These are phyloP conservation scores for Nicotiana benthamiana DNA, from an alignment of 257 asterid species.

Conservation along the genomic window DNA sequence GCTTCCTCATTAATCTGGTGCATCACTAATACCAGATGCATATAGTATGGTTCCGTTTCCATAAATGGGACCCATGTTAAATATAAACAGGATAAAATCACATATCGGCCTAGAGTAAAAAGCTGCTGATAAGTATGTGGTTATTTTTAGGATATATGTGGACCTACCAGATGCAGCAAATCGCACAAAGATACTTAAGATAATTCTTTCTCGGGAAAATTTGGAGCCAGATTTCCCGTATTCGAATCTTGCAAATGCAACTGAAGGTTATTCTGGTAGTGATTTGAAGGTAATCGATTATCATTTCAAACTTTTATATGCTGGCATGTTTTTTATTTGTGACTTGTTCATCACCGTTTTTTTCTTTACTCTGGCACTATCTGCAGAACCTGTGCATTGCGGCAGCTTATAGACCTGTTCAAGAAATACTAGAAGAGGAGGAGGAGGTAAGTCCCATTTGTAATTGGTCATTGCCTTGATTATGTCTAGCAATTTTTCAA, in stretches of 20 bases:
- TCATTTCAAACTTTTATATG: not conserved
- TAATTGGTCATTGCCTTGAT: not conserved
- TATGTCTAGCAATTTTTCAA: not conserved
- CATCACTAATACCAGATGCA: not conserved
- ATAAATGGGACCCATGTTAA: not conserved
- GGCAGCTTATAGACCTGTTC: conserved; percentile 93
- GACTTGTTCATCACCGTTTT: not conserved
- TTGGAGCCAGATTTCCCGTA: conserved; percentile 55
- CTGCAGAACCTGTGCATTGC: conserved; percentile 92
- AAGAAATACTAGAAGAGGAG: conserved; percentile 79
- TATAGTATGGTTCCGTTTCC: not conserved
- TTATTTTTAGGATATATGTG: conserved; percentile 66
- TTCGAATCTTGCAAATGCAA: conserved; percentile 81
- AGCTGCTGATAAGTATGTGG: conserved; percentile 12
- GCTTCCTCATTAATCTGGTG: not conserved
- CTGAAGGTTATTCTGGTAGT: conserved; percentile 98
- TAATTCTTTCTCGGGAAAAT: conserved; percentile 74
- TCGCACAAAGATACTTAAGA: conserved; percentile 79
- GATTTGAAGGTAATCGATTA: conserved; percentile 74
- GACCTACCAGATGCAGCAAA: conserved; percentile 94
- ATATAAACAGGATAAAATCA: not conserved
- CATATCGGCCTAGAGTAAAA: not conserved
- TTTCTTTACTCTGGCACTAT: not conserved
- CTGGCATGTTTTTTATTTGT: conserved; percentile 2
- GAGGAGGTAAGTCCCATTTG: conserved; percentile 32